phyloP scores from a whole-genome alignment of 2,329 filamentous ascomycete genomes.

The Colletotrichum shisoi region DNA sequence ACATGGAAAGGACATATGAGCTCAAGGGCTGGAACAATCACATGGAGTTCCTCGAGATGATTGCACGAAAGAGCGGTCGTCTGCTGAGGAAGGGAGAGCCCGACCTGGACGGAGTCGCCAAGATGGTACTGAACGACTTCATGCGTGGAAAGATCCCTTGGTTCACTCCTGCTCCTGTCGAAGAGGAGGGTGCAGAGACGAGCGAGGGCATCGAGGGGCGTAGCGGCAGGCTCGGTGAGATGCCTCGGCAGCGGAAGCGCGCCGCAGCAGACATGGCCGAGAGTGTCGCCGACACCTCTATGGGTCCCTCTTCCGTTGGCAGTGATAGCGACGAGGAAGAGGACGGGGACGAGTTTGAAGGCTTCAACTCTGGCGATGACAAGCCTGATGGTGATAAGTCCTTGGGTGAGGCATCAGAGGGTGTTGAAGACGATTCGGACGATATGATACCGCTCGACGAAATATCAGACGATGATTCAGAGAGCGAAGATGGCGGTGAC shows the following conservation, averaged over 20 bases:
- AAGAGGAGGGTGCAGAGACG: constrained; percentile 60
- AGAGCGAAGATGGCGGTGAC: constrained; percentile 32
- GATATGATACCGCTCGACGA: constrained; percentile 37
- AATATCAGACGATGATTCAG: constrained; percentile 37
- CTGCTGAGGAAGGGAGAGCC: constrained; percentile 92
- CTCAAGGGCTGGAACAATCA: constrained; percentile 79
- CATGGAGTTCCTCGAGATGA: constrained; percentile 82
- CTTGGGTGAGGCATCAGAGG: constrained; percentile 32
- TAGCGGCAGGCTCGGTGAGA: constrained; percentile 82
- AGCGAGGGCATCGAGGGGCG: constrained; percentile 70
- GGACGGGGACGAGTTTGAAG: constrained; percentile 55
- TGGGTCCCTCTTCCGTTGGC: constrained; percentile 43
- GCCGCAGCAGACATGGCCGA: constrained; percentile 61
- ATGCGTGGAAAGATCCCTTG: constrained; percentile 94
- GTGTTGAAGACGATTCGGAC: constrained; percentile 29
- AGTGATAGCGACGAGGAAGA: constrained; percentile 43
- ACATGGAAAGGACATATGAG: constrained; percentile 93
- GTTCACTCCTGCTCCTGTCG: constrained; percentile 82
- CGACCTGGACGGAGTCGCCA: constrained; percentile 92
- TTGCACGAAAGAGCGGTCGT: constrained; percentile 86
- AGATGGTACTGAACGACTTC: constrained; percentile 97
- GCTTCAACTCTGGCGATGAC: constrained; percentile 56
- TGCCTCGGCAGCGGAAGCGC: constrained; percentile 79
- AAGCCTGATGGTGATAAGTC: constrained; percentile 46
- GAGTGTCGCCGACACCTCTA: constrained; percentile 51